A percentile compares a stretch with the other conserved stretches of the same genome.
These are phyloP conservation scores for Rhamnella rubrinervis DNA, from an alignment of 331 rosid species.

Conservation along the genomic window DNA sequence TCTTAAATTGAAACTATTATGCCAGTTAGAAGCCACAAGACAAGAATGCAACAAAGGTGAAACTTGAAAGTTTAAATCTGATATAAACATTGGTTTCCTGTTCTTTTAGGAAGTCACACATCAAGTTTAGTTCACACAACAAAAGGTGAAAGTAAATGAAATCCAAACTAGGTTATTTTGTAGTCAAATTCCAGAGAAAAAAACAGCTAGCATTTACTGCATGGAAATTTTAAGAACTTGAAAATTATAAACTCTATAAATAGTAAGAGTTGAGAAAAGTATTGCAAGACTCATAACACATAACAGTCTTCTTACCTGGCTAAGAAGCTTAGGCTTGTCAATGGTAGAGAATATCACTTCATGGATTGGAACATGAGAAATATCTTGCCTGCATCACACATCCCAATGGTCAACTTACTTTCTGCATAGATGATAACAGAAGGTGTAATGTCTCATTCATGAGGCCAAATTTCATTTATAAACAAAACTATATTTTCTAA, in stretches of 20 bases:
- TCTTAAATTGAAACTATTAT: background rate
- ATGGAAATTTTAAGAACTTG: background rate
- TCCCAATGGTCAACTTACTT: constrained; percentile 27
- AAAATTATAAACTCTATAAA: background rate
- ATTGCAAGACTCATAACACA: constrained; percentile 7
- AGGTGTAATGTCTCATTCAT: constrained; percentile 9
- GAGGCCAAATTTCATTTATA: constrained; percentile 12
- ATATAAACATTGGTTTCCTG: background rate
- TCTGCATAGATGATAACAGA: constrained; percentile 4
- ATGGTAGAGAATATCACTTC: constrained; percentile 89
- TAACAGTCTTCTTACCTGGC: constrained; percentile 62
- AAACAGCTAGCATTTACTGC: too few relatives aligned
- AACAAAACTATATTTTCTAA: background rate
- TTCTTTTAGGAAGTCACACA: background rate
- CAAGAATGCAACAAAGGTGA: too few relatives aligned
- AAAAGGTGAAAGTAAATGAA: background rate
- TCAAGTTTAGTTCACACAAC: background rate
- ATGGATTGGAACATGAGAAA: constrained; percentile 47
- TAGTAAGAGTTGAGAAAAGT: background rate
- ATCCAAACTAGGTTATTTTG: too few relatives aligned
- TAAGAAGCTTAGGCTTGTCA: constrained; percentile 96
- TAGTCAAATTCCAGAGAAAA: too few relatives aligned
- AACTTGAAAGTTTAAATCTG: background rate
- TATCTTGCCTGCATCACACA: constrained; percentile 67
- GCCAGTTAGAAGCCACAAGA: too few relatives aligned